phyloP scores from a whole-genome alignment of 805 yeast species.

The Pichia membranifaciens region DNA sequence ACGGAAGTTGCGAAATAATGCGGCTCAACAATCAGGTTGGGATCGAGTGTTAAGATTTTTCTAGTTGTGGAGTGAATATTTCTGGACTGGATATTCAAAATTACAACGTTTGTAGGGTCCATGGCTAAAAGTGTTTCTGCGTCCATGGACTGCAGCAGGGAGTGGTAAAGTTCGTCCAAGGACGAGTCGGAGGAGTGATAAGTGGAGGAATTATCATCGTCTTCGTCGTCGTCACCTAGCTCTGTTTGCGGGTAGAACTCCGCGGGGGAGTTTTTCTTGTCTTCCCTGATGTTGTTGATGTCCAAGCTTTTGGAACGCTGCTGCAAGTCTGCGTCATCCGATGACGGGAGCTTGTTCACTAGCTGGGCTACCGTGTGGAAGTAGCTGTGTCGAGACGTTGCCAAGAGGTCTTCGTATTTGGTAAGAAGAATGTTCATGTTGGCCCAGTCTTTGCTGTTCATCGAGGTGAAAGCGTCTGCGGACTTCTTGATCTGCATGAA shows the following conservation, averaged over 20 bases:
- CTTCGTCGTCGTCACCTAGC: not conserved
- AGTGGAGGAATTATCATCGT: not conserved
- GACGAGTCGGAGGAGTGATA: not conserved
- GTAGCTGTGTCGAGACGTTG: not conserved
- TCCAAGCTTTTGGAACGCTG: slow-evolving; percentile 2
- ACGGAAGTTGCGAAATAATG: slow-evolving; percentile 1
- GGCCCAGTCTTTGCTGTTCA: not conserved
- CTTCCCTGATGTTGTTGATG: not conserved
- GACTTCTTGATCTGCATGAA: not conserved
- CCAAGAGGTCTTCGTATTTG: slow-evolving; percentile 4
- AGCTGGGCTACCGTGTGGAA: not conserved
- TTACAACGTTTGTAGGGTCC: not conserved
- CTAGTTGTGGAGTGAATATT: slow-evolving; percentile 6
- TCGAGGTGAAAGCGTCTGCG: not conserved
- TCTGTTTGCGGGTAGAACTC: slow-evolving; percentile 9
- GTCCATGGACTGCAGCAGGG: slow-evolving; percentile 1
- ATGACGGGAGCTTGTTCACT: not conserved
- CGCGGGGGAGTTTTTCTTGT: slow-evolving; percentile 1
- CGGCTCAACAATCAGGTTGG: not conserved
- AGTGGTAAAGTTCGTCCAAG: no score
- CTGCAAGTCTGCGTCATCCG: not conserved
- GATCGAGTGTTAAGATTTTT: slow-evolving; percentile 2
- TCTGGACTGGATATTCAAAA: slow-evolving; percentile 6
- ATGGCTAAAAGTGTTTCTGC: not conserved
- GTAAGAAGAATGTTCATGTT: slow-evolving; percentile 5